These are phyloP conservation scores for Ajuga chamaepitys DNA, from an alignment of 257 asterid genomes.

Conservation along the genomic window DNA sequence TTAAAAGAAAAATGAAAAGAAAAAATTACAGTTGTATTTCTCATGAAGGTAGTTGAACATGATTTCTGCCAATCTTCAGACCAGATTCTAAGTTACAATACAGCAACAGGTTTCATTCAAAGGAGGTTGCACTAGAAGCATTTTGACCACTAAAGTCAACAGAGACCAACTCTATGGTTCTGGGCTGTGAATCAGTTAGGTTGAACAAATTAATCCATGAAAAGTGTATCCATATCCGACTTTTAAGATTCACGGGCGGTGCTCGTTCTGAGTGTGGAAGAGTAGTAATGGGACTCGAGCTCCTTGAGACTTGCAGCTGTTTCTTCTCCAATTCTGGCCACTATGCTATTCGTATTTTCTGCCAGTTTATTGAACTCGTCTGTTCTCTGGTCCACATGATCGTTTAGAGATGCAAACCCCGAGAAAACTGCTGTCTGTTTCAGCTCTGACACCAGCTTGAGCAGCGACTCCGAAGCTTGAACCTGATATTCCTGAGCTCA, in stretches of 20 bases:
- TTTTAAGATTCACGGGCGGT: constrained; percentile 9
- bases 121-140: no score
- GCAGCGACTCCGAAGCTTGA: constrained; percentile 81
- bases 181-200: background rate
- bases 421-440: constrained; percentile 87
- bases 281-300: constrained; percentile 73
- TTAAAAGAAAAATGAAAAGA: no score
- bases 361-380: constrained; percentile 57
- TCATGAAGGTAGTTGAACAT: no score
- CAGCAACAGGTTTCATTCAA: no score
- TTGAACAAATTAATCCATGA: background rate
- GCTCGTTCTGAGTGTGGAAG: constrained; percentile 43
- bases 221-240: background rate
- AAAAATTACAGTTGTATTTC: no score
- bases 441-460: constrained; percentile 86
- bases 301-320: constrained; percentile 76
- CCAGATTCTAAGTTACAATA: no score
- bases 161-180: background rate
- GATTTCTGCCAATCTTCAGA: no score
- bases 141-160: background rate
- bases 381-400: constrained; percentile 82
- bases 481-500: constrained; percentile 42
- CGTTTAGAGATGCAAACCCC: constrained; percentile 79
- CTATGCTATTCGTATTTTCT: constrained; percentile 41
- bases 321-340: constrained; percentile 73